Percentiles rank a stretch among this genome's conserved stretches.
These are phyloP conservation scores for Austropuccinia psidii DNA, from an alignment of 1,284 basidiomycete genomes.

Conservation along the genomic window DNA sequence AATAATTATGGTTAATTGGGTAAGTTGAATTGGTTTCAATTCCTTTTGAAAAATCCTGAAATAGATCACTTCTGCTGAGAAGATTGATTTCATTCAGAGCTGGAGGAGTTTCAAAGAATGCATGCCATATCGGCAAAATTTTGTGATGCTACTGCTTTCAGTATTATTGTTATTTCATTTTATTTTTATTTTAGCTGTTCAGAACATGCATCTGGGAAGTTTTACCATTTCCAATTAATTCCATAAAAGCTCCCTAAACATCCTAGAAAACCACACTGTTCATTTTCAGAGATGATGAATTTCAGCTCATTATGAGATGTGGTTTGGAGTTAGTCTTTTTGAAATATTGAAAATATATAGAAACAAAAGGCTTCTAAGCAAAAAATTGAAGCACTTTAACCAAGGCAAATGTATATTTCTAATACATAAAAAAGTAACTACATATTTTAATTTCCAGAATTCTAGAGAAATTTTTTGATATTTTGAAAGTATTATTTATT, in stretches of 20 bases:
- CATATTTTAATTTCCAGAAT: no score
- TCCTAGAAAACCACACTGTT: not conserved
- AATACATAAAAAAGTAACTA: no score
- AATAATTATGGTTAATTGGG: not conserved
- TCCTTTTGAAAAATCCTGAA: not conserved
- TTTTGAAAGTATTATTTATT: no score
- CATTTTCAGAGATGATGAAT: not conserved
- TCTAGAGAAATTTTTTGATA: no score
- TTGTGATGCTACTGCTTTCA: constrained; percentile 14
- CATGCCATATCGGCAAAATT: not conserved
- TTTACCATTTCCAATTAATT: not conserved
- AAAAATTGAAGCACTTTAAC: no score
- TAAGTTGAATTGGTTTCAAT: not conserved
- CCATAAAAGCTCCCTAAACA: not conserved
- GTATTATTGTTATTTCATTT: not conserved
- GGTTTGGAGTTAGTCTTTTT: not conserved
- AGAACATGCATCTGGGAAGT: not conserved
- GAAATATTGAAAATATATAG: no score
- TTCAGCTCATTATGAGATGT: not conserved
- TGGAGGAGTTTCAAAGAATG: not conserved
- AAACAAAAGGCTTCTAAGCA: no score
- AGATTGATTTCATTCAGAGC: constrained; percentile 6
- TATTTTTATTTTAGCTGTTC: not conserved
- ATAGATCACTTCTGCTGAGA: not conserved
- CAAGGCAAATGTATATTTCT: no score